Evolutionary conservation across 2,329 filamentous ascomycete species (phyloP), one percentile per base, ranked within the genome.

Genomic region (Cryphonectria naterciae): DNA sequence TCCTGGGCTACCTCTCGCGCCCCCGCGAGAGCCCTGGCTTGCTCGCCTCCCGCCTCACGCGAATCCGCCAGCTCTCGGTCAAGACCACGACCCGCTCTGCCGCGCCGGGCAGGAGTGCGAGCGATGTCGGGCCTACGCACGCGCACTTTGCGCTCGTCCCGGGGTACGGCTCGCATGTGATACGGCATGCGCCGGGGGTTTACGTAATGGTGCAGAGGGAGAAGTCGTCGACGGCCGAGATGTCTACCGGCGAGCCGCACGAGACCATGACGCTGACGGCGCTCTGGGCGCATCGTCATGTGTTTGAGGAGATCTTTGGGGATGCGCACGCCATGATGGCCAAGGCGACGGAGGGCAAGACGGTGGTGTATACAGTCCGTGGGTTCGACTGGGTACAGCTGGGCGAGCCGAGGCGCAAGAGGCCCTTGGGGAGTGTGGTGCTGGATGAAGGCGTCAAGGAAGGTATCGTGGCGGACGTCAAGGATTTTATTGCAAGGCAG

Each of bases 211-310:
- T 99, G 74, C 92, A 92, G 76, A 87, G 96, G 68, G 91, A 97
- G 79, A 94, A 97, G 75, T 94, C 97, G 79, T 88, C 87, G 52
- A 96, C 94, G 69, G 91, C 93, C 1, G 93, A 95, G 77, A 88
- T 92, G 77, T 89, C 90, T 65, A 95, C 92, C 37, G 96, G 95
- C 70, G 92, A 93, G 75, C 96, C 96, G 1, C 97, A 97, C 84
- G 96, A 99, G 82, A 97, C 95, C 0, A 88, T 99, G 65, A 96
- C 94, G 71, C 83, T 99, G 72, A 98, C 95, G 3, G 95, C 96
- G 0, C 86, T 99, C 17, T 98, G 97, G 84, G 88, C 93, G 64
- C 92, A 97, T 75, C 92, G 95, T 3, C 89, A 95, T 76, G 88
- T 98, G 19, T 98, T 99, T 77, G 93, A 97, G 79, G 89, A 94